These are phyloP conservation scores for Cajanus cajan DNA, from an alignment of 306 rosid genomes.

Conservation along the genomic window DNA sequence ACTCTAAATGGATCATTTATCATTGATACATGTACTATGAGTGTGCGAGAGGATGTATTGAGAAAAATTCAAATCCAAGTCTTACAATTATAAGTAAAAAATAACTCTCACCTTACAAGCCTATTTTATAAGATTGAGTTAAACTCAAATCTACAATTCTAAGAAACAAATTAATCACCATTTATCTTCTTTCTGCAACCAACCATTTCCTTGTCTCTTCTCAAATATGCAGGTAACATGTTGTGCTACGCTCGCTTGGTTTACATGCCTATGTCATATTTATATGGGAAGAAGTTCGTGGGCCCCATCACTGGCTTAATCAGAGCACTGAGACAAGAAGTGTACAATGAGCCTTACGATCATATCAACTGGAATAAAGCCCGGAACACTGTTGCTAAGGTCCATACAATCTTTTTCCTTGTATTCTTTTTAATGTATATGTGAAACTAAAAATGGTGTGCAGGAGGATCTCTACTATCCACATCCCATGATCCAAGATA, in stretches of 20 bases:
- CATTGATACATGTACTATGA: too few species aligned
- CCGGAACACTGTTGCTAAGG: conserved; percentile 50
- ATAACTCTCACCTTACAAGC: too few species aligned
- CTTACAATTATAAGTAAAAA: too few species aligned
- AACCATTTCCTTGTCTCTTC: not conserved
- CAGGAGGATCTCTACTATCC: conserved; percentile 79
- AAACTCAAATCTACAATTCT: too few species aligned
- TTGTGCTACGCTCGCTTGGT: conserved; percentile 66
- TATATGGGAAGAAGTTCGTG: conserved; percentile 68
- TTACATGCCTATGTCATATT: conserved; percentile 74
- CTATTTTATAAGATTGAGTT: too few species aligned
- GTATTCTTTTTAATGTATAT: not conserved
- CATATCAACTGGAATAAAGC: conserved; percentile 50
- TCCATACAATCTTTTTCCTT: not conserved
- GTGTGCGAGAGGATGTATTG: too few species aligned
- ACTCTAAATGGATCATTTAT: too few species aligned
- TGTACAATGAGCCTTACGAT: conserved; percentile 48
- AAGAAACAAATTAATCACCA: not conserved
- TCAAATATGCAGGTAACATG: conserved; percentile 54
- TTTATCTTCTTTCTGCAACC: not conserved
- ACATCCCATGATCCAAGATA: conserved; percentile 63
- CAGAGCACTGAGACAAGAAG: conserved; percentile 43
- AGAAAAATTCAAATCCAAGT: too few species aligned
- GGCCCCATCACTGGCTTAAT: conserved; percentile 52
- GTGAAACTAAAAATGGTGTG: not conserved